Base-by-base conservation (phyloP, 139 green algal genomes). In the Micromonas commoda region DNA sequence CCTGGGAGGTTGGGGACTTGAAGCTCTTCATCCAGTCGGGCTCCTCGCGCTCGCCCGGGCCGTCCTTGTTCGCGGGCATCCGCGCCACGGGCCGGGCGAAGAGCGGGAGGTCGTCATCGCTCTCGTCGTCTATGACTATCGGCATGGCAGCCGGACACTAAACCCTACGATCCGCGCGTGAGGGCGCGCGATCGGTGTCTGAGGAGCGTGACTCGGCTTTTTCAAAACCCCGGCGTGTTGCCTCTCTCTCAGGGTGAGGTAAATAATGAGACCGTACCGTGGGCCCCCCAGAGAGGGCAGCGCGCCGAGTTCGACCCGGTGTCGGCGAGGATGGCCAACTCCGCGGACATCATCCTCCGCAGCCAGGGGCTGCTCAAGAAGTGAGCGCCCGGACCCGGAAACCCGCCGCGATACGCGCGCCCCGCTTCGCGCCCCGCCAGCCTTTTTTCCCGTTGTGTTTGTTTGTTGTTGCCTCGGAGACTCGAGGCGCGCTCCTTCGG, bases 21-120 rank as follows among this genome's bases (percentile, higher is more conserved):
- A 39, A 70, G n/a, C 20, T 34, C 20, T 70, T 70, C 63, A 70
- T 70, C 63, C 63, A 70, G 20, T 70, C 63, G n/a, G 63, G 63
- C 31, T 70, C 61, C 9, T 20, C 24, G 63, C 31, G 16, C 63
- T 24, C n/a, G 28, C 28, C 20, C 63, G 63, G 34, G 1, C 34
- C 31, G 6, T 39, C 31, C 34, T 70, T 34, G 23, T 39, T 70
- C 61, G 61, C 45, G 45, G n/a, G n/a, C n/a, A 57, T 57, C 45
- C 9, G 45, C 45, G 45, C 9, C 9, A 9, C 9, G 9, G 45
- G 45, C 9, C 45, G 45, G 9, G 45, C 45, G 45, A 57, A 57
- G 9, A 57, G 45, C 45, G 45, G 45, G 45, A 57, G 9, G 45
- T 57, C 45, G 16, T 57, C 45, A 16, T 57, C 45, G 45, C 45